Evolutionary conservation across 345 rosid genomes (phyloP).

Genomic region (Eucalyptus polybractea): DNA sequence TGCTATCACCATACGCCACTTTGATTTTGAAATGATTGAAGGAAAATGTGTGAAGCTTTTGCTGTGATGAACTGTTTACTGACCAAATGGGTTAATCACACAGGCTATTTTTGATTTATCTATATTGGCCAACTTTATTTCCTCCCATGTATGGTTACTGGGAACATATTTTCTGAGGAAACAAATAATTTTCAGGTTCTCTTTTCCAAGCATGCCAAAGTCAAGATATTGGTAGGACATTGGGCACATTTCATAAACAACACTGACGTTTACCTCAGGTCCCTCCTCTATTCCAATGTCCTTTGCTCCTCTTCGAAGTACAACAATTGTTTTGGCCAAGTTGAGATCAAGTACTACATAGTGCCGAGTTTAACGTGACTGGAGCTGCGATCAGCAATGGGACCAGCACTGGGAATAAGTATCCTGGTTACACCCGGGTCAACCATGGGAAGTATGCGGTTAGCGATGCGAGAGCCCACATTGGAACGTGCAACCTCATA

Average conservation of each 20-base stretch:
- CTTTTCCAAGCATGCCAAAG: conserved; percentile 70
- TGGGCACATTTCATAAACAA: conserved; percentile 54
- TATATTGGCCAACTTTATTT: not conserved
- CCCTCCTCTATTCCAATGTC: conserved; percentile 56
- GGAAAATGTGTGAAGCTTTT: not conserved
- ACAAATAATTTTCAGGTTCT: conserved; percentile 31
- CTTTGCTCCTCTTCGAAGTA: conserved; percentile 50
- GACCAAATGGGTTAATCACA: fast-evolving
- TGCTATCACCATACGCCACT: too few species aligned
- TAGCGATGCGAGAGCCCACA: conserved; percentile 50
- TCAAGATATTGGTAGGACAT: conserved; percentile 62
- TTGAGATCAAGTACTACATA: conserved; percentile 59
- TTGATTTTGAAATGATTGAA: too few species aligned
- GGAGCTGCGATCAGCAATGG: conserved; percentile 48
- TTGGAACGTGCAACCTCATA: conserved; percentile 65
- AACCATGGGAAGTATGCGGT: conserved; percentile 78
- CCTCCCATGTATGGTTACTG: not conserved
- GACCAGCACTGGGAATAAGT: conserved; percentile 40
- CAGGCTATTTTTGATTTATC: not conserved
- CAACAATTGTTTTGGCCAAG: conserved; percentile 51
- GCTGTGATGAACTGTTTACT: not conserved
- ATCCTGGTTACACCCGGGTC: conserved; percentile 51
- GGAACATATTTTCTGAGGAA: not conserved
- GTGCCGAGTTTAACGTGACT: conserved; percentile 65
- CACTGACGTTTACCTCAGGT: conserved; percentile 55